A percentile compares a stretch with the other conserved stretches of the same genome.
These are phyloP conservation scores for Heliamphora exappendiculata DNA, from an alignment of 148 eudicot genomes.

Conservation along the genomic window DNA sequence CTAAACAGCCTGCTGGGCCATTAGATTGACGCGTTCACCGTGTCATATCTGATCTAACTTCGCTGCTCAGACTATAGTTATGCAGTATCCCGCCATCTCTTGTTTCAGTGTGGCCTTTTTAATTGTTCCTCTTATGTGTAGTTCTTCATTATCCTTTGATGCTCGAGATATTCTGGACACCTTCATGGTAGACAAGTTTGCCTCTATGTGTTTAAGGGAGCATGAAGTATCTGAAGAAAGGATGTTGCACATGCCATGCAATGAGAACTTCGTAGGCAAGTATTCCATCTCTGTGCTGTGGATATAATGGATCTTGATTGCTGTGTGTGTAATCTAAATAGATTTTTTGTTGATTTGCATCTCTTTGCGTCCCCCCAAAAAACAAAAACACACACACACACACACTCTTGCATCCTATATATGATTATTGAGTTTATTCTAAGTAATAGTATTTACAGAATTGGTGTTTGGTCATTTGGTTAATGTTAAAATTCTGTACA, in stretches of 20 bases:
- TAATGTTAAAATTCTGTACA: no score
- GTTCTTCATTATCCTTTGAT: conserved; percentile 14
- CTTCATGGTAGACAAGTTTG: conserved; percentile 9
- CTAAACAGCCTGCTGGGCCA: not conserved
- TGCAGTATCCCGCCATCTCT: conserved; percentile 7
- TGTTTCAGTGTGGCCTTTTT: conserved; percentile 14
- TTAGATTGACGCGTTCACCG: not conserved
- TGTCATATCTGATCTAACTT: conserved; percentile 3
- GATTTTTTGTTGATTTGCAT: conserved; percentile 6
- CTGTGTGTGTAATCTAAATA: conserved; percentile 6
- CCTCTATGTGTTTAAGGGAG: conserved; percentile 5
- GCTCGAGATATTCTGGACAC: conserved; percentile 18
- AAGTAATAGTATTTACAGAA: no score
- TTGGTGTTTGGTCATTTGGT: no score
- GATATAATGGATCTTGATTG: conserved; percentile 19
- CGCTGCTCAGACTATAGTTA: conserved; percentile 6
- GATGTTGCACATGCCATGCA: conserved; percentile 25
- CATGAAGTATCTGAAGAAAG: conserved; percentile 23
- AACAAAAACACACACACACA: no score
- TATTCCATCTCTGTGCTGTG: conserved; percentile 31
- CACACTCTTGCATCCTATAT: no score
- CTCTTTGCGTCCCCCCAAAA: no score
- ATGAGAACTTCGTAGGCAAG: conserved; percentile 41
- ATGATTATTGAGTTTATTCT: no score
- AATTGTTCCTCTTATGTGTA: conserved; percentile 9